Evolutionary conservation across 768 basidiomycete species (phyloP).

Genomic region (Panaeolus papilionaceus): DNA sequence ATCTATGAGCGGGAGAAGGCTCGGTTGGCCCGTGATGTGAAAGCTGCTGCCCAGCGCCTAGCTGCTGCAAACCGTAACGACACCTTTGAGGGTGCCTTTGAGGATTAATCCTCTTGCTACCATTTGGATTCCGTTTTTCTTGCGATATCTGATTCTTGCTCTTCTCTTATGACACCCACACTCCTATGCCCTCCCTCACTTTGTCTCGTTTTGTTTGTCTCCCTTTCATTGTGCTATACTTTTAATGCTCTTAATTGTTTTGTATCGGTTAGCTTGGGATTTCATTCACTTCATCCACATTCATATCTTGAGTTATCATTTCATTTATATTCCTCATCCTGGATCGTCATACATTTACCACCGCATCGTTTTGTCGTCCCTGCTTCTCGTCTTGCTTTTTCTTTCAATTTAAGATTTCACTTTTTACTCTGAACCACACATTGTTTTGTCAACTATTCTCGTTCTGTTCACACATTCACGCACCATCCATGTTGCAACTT

Average conservation of each 20-base stretch:
- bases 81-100: slow-evolving; percentile 50
- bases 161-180: slow-evolving; percentile 18
- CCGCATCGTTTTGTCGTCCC: slow-evolving; percentile 9
- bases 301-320: slow-evolving; percentile 10
- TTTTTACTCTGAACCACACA: not conserved
- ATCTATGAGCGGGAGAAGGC: slow-evolving; percentile 61
- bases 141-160: slow-evolving; percentile 18
- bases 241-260: slow-evolving; percentile 9
- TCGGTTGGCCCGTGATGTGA: slow-evolving; percentile 50
- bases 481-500: not conserved
- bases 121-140: slow-evolving; percentile 22
- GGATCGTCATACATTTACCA: slow-evolving; percentile 7
- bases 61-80: slow-evolving; percentile 24
- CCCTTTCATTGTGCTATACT: not conserved
- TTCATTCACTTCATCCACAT: slow-evolving; percentile 12
- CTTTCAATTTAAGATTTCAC: slow-evolving; percentile 1
- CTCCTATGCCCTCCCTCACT: slow-evolving; percentile 8
- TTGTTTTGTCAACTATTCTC: not conserved
- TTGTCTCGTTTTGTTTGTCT: not conserved
- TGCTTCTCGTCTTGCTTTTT: slow-evolving; percentile 1
- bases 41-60: slow-evolving; percentile 29
- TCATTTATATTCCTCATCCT: slow-evolving; percentile 9
- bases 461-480: slow-evolving; percentile 8
- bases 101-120: slow-evolving; percentile 41
- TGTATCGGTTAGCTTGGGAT: slow-evolving; percentile 8